A percentile compares a stretch with the other conserved stretches of the same genome.
These are phyloP conservation scores for Neonectria magnoliae DNA, from an alignment of 2,329 filamentous ascomycete genomes.

Conservation along the genomic window DNA sequence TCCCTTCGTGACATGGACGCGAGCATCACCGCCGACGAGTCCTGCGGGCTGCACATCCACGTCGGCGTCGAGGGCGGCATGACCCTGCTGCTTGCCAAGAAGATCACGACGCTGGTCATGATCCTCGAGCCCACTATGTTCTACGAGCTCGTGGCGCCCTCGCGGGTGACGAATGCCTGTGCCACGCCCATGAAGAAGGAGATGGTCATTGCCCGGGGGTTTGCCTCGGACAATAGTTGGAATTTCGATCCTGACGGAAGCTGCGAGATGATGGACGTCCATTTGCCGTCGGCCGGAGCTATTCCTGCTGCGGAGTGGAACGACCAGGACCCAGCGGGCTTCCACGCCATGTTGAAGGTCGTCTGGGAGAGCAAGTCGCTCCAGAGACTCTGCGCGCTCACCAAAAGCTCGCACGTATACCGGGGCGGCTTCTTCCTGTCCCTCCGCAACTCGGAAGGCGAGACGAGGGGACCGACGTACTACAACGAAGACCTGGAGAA, in stretches of 20 bases:
- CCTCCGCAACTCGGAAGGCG: background rate
- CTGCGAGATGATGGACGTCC: background rate
- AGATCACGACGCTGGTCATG: constrained; percentile 32
- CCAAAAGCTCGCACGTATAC: rapidly evolving
- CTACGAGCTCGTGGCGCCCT: constrained; percentile 3
- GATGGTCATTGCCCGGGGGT: background rate
- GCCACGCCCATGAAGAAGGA: constrained; percentile 8
- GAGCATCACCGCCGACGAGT: constrained; percentile 25
- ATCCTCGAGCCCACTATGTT: constrained; percentile 36
- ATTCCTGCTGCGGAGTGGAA: constrained; percentile 24
- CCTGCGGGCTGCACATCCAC: constrained; percentile 42
- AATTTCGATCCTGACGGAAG: background rate
- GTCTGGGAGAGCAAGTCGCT: constrained; percentile 25
- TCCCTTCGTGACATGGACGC: constrained; percentile 19
- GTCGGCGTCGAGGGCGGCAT: constrained; percentile 37
- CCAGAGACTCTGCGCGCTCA: background rate
- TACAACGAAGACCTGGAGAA: constrained; percentile 1
- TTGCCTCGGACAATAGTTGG: background rate
- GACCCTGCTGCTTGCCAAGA: constrained; percentile 36
- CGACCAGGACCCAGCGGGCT: background rate
- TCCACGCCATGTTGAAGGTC: constrained; percentile 10
- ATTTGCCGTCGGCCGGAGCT: background rate
- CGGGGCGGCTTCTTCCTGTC: constrained; percentile 19
- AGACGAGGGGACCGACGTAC: too few relatives aligned
- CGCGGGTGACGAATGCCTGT: background rate